Conservation (phyloP, 768 basidiomycete genomes). For the Boletellus ananiceps region DNA sequence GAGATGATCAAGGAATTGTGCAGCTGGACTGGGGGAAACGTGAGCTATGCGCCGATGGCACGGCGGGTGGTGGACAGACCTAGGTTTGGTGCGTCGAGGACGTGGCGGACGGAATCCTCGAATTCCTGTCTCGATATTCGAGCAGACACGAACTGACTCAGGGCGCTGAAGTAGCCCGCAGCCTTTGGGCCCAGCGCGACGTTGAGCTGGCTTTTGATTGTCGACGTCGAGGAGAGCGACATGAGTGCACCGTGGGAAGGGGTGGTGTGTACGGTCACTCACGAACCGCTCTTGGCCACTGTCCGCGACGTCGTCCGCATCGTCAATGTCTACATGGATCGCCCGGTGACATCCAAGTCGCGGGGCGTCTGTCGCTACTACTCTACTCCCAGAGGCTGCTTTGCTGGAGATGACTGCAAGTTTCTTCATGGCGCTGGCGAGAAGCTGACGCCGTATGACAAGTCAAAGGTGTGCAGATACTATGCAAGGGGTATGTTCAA, state of each 20-base stretch:
- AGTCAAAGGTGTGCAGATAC: constrained; percentile 63
- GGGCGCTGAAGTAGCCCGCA: constrained; percentile 52
- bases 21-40: constrained; percentile 53
- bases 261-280: neutral
- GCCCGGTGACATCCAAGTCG: constrained; percentile 65
- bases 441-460: constrained; percentile 63
- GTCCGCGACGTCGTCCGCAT: constrained; percentile 3
- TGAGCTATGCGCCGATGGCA: constrained; percentile 3
- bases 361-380: constrained; percentile 73
- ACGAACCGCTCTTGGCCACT: neutral
- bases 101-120: constrained; percentile 61
- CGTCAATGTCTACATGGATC: constrained; percentile 35
- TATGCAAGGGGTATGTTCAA: constrained; percentile 49
- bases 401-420: constrained; percentile 64
- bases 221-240: constrained; percentile 74
- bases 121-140: constrained; percentile 70
- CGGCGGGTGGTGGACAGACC: constrained; percentile 25
- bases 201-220: constrained; percentile 64
- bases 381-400: constrained; percentile 60
- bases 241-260: constrained; percentile 36
- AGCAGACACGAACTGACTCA: constrained; percentile 66
- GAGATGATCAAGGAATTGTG: constrained; percentile 85
- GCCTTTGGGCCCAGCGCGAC: constrained; percentile 59
- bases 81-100: constrained; percentile 56
- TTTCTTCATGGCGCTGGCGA: constrained; percentile 61